Evolutionary conservation across 1,139 yeast genomes (phyloP).

Genomic region (Zygoascus hellenicus): DNA sequence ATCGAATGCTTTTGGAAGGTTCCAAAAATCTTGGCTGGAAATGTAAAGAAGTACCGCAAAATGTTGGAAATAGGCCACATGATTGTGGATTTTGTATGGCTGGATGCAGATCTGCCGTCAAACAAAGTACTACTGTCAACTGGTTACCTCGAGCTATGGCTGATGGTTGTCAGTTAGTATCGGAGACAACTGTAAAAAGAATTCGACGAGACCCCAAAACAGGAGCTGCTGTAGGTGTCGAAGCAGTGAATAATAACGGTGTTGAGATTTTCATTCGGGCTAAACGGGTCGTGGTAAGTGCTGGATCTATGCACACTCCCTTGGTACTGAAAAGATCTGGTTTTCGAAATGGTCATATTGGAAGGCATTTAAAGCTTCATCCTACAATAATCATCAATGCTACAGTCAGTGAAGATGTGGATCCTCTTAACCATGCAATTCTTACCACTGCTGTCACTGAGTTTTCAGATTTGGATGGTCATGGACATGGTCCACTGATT

Average conservation of each 20-base stretch:
- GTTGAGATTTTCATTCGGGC: constrained; percentile 28
- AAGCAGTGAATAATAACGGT: constrained; percentile 29
- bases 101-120: constrained; percentile 53
- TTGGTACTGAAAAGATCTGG: constrained; percentile 46
- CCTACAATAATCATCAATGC: constrained; percentile 45
- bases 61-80: constrained; percentile 47
- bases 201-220: constrained; percentile 41
- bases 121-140: constrained; percentile 48
- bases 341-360: constrained; percentile 50
- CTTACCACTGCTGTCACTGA: constrained; percentile 49
- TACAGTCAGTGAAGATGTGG: constrained; percentile 34
- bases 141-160: constrained; percentile 51
- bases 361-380: constrained; percentile 49
- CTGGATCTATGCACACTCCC: constrained; percentile 53
- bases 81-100: constrained; percentile 48
- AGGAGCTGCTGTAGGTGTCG: constrained; percentile 41
- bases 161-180: constrained; percentile 47
- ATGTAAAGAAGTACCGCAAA: constrained; percentile 43
- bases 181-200: constrained; percentile 41
- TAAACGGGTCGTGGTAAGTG: constrained; percentile 39
- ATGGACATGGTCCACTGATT: constrained; percentile 52
- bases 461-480: constrained; percentile 50
- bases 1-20: constrained; percentile 45
- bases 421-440: constrained; percentile 42
- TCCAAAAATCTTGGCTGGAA: constrained; percentile 44